These are phyloP conservation scores for Ilyonectria robusta DNA, from an alignment of 2,329 filamentous ascomycete species.

Conservation along the genomic window DNA sequence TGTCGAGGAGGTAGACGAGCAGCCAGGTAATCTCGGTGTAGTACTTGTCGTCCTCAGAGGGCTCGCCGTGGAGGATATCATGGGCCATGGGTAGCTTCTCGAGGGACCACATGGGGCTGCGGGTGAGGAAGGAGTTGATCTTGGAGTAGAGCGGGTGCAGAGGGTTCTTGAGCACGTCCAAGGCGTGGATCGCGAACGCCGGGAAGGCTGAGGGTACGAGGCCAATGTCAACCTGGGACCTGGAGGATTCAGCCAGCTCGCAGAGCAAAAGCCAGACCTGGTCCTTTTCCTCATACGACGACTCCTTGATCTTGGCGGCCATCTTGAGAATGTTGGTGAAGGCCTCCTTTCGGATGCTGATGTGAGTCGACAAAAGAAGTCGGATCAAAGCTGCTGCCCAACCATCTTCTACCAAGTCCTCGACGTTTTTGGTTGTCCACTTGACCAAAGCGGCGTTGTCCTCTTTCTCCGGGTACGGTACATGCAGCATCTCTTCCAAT, in stretches of 20 bases:
- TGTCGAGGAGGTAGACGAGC: slow-evolving; percentile 77
- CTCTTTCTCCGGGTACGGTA: slow-evolving; percentile 60
- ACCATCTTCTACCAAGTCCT: slow-evolving; percentile 85
- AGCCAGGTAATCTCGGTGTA: slow-evolving; percentile 83
- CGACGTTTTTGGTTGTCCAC: slow-evolving; percentile 84
- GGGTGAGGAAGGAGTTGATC: slow-evolving; percentile 86
- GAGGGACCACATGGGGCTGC: slow-evolving; percentile 81
- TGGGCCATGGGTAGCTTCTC: slow-evolving; percentile 81
- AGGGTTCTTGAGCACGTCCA: slow-evolving; percentile 81
- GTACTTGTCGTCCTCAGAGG: slow-evolving; percentile 80
- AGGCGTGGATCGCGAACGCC: slow-evolving; percentile 80
- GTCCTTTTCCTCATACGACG: slow-evolving; percentile 80
- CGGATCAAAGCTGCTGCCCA: slow-evolving; percentile 78
- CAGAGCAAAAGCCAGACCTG: slow-evolving; percentile 85
- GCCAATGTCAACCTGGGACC: slow-evolving; percentile 64
- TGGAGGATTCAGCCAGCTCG: slow-evolving; percentile 83
- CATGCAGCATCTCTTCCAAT: slow-evolving; percentile 67
- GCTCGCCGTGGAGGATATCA: slow-evolving; percentile 73
- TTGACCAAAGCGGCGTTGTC: slow-evolving; percentile 68
- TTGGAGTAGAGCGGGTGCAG: slow-evolving; percentile 89
- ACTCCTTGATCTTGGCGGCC: slow-evolving; percentile 74
- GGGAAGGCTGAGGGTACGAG: slow-evolving; percentile 81
- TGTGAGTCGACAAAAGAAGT: slow-evolving; percentile 81
- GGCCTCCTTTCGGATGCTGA: slow-evolving; percentile 84
- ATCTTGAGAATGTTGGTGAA: slow-evolving; percentile 78